These are phyloP conservation scores for Globisporangium cederbergense DNA, from an alignment of 352 stramenopile genomes.

Conservation along the genomic window DNA sequence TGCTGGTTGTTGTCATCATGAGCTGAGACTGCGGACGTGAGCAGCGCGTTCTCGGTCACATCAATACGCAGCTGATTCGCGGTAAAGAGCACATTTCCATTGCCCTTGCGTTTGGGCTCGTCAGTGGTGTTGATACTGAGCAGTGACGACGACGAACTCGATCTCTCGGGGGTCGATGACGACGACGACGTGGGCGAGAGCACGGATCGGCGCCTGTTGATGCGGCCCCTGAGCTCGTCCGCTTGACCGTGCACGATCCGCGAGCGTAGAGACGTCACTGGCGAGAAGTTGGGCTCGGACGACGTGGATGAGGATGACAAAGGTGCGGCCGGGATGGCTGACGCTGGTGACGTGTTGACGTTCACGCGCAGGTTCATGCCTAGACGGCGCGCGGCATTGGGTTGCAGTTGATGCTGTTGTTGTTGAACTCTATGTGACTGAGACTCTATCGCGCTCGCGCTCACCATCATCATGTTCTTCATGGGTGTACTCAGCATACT, in stretches of 20 bases:
- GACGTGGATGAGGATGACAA: conserved; percentile 1
- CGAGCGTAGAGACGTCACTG: conserved; percentile 36
- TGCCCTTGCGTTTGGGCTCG: conserved; percentile 8
- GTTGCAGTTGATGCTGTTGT: not conserved
- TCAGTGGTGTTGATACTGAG: conserved; percentile 5
- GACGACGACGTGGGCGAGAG: conserved; percentile 2
- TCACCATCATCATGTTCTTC: conserved; percentile 4
- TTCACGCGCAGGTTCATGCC: conserved; percentile 52
- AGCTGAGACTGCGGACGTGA: not conserved
- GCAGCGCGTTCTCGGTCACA: conserved; percentile 22
- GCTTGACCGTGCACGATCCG: conserved; percentile 32
- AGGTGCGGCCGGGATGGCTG: not conserved
- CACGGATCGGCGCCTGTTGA: conserved; percentile 19
- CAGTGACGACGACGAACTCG: not conserved
- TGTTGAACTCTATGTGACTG: not conserved
- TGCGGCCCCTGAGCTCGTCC: conserved; percentile 26
- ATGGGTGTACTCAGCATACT: not conserved
- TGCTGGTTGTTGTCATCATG: not conserved
- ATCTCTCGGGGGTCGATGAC: not conserved
- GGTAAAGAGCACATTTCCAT: conserved; percentile 18
- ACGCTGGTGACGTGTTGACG: conserved; percentile 30
- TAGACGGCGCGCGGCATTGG: conserved; percentile 30
- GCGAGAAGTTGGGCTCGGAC: conserved; percentile 31
- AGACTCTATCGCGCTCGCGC: not conserved
- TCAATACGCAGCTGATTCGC: conserved; percentile 48